Conservation (phyloP, 805 yeast species). For the Candida jianshihensis region DNA sequence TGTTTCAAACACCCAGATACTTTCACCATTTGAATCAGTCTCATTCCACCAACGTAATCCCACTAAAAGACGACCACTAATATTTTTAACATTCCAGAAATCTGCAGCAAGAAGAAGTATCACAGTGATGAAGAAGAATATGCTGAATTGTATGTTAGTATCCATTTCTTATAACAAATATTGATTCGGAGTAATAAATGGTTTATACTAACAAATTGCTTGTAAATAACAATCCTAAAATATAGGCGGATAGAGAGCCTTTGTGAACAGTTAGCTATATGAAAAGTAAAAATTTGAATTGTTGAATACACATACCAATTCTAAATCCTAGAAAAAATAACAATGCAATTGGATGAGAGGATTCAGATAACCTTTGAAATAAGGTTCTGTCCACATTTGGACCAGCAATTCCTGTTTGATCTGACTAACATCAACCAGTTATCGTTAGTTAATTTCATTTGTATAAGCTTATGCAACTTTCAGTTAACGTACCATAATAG, state of each 20-base stretch:
- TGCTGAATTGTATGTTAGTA: conserved; percentile 24
- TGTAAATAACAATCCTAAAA: conserved; percentile 67
- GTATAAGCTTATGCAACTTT: no score
- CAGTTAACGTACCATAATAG: no score
- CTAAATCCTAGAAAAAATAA: conserved; percentile 57
- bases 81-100: conserved; percentile 90
- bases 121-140: conserved; percentile 71
- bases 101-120: conserved; percentile 78
- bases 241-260: conserved; percentile 55
- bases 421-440: no score
- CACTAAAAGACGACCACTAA: conserved; percentile 82
- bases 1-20: conserved; percentile 78
- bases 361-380: conserved; percentile 47
- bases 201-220: conserved; percentile 37
- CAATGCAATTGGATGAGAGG: conserved; percentile 80
- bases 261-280: background rate
- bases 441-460: background rate
- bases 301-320: conserved; percentile 27
- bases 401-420: conserved; percentile 2
- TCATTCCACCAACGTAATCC: conserved; percentile 99
- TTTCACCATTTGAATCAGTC: conserved; percentile 41
- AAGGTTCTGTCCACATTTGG: conserved; percentile 22
- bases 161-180: no score
- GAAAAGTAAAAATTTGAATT: background rate
- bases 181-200: no score